phyloP scores from a whole-genome alignment of 768 basidiomycete species.

The Sarcodon aspratus region DNA sequence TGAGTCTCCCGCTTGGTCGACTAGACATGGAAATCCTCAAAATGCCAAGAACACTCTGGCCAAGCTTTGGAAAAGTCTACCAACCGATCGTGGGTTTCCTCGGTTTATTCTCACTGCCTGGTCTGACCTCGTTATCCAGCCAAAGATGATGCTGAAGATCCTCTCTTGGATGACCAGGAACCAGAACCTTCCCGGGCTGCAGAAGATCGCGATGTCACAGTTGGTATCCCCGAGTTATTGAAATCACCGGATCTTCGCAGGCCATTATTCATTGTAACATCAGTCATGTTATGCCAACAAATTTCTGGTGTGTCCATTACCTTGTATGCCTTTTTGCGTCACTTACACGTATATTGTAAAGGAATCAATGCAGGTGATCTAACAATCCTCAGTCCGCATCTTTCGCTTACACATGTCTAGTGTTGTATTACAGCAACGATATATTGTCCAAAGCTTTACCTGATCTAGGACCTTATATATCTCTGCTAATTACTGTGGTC shows the following conservation, averaged over 20 bases:
- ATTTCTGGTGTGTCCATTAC: conserved; percentile 44
- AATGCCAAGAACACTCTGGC: conserved; percentile 33
- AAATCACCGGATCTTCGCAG: conserved; percentile 37
- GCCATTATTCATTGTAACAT: conserved; percentile 55
- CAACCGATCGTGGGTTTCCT: conserved; percentile 7
- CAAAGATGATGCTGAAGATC: conserved; percentile 22
- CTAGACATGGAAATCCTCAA: conserved; percentile 33
- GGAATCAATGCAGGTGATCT: conserved; percentile 66
- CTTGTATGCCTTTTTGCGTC: background rate
- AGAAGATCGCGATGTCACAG: conserved; percentile 16
- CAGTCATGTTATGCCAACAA: conserved; percentile 71
- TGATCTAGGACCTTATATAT: conserved; percentile 69
- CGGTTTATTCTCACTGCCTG: background rate
- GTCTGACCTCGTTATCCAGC: background rate
- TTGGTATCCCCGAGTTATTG: conserved; percentile 45
- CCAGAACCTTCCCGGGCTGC: conserved; percentile 10
- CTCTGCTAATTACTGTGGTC: conserved; percentile 73
- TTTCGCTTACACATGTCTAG: conserved; percentile 21
- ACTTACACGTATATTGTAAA: conserved; percentile 12
- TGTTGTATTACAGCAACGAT: conserved; percentile 85
- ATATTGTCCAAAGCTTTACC: conserved; percentile 78
- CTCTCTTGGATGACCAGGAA: conserved; percentile 25
- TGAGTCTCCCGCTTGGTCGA: conserved; percentile 68
- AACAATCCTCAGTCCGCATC: background rate
- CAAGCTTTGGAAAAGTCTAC: conserved; percentile 41